Percentiles rank a stretch among this genome's conserved stretches.
Evolutionary conservation across 1,284 basidiomycete genomes (phyloP).

Genomic region (Cutaneotrichosporon cavernicola): DNA sequence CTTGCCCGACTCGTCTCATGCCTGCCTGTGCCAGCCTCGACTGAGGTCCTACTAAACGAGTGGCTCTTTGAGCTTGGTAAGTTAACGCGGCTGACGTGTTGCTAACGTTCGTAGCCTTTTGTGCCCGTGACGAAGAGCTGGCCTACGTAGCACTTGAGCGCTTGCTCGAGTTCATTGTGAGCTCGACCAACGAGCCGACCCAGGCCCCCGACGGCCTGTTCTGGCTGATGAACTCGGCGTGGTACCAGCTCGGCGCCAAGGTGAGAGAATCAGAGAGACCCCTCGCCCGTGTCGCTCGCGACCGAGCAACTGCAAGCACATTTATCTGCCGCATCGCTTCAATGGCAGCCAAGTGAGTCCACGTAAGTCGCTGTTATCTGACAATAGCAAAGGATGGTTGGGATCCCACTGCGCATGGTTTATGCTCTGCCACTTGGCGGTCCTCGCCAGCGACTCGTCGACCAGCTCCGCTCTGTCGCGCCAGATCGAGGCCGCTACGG

Average conservation of each 20-base stretch:
- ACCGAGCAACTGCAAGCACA: not conserved
- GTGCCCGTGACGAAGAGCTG: not conserved
- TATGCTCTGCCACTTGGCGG: not conserved
- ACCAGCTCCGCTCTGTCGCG: constrained; percentile 1
- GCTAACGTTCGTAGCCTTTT: constrained; percentile 10
- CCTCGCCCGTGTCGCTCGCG: not conserved
- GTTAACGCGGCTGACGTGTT: not conserved
- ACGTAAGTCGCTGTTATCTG: not conserved
- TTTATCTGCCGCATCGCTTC: constrained; percentile 6
- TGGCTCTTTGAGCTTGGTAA: constrained; percentile 15
- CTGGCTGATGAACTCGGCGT: not conserved
- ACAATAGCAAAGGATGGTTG: not conserved
- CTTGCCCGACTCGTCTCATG: not conserved
- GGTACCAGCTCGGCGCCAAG: constrained; percentile 4
- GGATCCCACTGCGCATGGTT: not conserved
- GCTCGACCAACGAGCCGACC: not conserved
- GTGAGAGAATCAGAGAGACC: not conserved
- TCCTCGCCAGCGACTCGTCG: constrained; percentile 6
- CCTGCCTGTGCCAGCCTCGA: not conserved
- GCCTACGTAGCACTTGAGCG: not conserved
- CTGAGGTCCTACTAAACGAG: not conserved
- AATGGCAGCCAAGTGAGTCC: not conserved
- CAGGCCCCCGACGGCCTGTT: not conserved
- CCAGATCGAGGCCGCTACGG: not conserved
- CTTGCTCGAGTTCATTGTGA: constrained; percentile 1